Base-by-base conservation (phyloP, 129 eudicot genomes). In the Tagetes patula region DNA sequence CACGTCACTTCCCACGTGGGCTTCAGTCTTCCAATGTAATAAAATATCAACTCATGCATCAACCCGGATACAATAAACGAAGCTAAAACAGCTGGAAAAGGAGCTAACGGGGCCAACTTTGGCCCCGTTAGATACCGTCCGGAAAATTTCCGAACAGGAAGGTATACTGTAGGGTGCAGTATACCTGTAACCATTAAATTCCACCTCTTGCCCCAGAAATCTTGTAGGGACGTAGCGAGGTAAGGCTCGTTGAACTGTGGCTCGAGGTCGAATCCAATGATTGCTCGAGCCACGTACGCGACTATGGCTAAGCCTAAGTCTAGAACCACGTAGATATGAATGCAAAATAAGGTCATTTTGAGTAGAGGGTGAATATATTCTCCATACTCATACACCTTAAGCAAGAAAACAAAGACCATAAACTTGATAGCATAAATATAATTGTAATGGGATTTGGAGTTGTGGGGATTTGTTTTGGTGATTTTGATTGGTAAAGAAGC, bases 131-230 rank as follows among this genome's bases (percentile, higher is more conserved):
- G 4, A 39, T 10, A 52, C 49, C 47, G 59, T 6, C 70, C 53
- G 3, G 68, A 40, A 37, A 60, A 0, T 3, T 32, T n/a, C 10
- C 77, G 31, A 46, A 75, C 69, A 13, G 91, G 88, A 2, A 64
- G 64, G 69, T 70, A 83, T 32, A 78, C 82, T 0, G 79, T 60
- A 6, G 79, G 42, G 3, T 82, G 82, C 13, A 87, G 77, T 40
- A 64, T 77, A 5, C 64, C 80, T 1, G 83, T 78, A 6, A 77
- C 71, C 68, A 87, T 75, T 1, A 74, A 81, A 53, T 87, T 87
- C 92, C 89, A 87, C 42, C 92, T 82, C 65, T 55, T 58, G 6
- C 87, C 92, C 92, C 92, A 87, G 49, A 84, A 87, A 31, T 84
- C 92, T 7, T 80, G 84, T 14, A 87, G 37, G 5, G 92, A 87